These are phyloP conservation scores for Tetrapisispora pingtungensis DNA, from an alignment of 805 yeast genomes.

Conservation along the genomic window DNA sequence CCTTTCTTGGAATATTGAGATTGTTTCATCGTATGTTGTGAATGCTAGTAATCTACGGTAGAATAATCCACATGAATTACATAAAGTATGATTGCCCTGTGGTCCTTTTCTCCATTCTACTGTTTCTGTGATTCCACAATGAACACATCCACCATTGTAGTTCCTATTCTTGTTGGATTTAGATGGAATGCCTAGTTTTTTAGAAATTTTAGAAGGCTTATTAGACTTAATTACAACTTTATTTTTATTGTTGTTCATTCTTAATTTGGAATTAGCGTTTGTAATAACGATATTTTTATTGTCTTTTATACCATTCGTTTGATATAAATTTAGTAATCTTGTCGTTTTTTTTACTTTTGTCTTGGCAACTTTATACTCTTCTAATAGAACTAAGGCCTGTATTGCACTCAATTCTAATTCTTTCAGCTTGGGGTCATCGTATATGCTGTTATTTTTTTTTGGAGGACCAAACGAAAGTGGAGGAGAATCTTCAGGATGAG, in stretches of 20 bases:
- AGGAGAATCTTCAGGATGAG: not conserved
- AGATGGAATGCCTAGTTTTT: not conserved
- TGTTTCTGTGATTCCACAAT: not conserved
- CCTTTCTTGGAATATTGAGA: not conserved
- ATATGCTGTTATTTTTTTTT: not conserved
- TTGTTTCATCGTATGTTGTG: constrained; percentile 1
- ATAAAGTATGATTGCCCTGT: not conserved
- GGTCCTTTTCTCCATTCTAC: constrained; percentile 2
- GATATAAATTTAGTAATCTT: not conserved
- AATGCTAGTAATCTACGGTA: not conserved
- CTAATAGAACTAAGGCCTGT: not conserved
- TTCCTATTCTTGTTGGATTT: constrained; percentile 1
- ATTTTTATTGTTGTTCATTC: not conserved
- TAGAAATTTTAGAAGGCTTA: not conserved
- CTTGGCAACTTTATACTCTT: not conserved
- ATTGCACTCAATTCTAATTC: not conserved
- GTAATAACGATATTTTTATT: not conserved
- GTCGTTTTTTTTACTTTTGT: not conserved
- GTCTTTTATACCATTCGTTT: not conserved
- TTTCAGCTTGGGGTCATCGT: not conserved
- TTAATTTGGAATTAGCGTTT: not conserved
- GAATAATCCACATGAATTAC: not conserved
- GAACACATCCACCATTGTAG: constrained; percentile 1
- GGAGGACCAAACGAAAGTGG: not conserved
- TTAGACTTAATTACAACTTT: not conserved